phyloP scores from a whole-genome alignment of 2,329 filamentous ascomycete species.

The Penicillium sp. region DNA sequence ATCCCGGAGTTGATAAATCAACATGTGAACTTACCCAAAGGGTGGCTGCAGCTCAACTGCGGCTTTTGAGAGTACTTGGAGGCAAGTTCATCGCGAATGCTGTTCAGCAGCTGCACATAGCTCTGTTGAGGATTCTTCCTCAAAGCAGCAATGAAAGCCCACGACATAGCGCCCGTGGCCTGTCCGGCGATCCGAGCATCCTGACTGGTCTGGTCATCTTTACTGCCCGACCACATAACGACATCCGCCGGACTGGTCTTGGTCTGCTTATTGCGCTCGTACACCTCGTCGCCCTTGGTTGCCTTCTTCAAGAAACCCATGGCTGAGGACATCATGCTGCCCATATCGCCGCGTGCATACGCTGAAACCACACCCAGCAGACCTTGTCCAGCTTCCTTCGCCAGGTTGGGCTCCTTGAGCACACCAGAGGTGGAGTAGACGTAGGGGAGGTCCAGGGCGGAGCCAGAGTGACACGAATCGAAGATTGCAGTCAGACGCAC shows the following conservation, averaged over 20 bases:
- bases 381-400: conserved; percentile 61
- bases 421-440: conserved; percentile 62
- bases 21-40: conserved; percentile 63
- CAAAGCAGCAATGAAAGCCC: conserved; percentile 86
- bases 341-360: conserved; percentile 78
- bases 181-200: conserved; percentile 83
- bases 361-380: conserved; percentile 63
- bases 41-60: conserved; percentile 92
- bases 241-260: conserved; percentile 94
- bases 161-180: conserved; percentile 97
- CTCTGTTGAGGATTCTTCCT: conserved; percentile 93
- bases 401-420: conserved; percentile 63
- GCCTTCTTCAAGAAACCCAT: conserved; percentile 84
- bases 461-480: conserved; percentile 63
- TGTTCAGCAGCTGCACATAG: conserved; percentile 93
- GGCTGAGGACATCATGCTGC: conserved; percentile 72
- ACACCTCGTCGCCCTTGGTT: conserved; percentile 68
- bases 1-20: not conserved
- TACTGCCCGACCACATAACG: conserved; percentile 95
- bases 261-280: conserved; percentile 74
- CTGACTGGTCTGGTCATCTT: conserved; percentile 90
- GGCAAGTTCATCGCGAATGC: conserved; percentile 80
- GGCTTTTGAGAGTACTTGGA: conserved; percentile 91
- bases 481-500: conserved; percentile 70
- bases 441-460: conserved; percentile 61